phyloP scores from a whole-genome alignment of 768 basidiomycete species.

The Chiua virens region DNA sequence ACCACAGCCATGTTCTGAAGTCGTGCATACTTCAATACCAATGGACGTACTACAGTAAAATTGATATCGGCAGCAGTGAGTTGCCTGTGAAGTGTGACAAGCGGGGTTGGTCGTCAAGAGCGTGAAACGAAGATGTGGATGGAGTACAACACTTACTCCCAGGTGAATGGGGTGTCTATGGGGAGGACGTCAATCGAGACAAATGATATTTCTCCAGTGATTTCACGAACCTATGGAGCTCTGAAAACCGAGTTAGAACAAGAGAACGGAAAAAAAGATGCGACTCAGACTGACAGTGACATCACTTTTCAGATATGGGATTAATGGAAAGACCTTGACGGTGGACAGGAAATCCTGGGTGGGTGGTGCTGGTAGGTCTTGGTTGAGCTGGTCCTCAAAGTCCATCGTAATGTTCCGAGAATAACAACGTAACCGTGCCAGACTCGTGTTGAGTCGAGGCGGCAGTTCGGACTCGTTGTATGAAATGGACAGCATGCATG shows the following conservation, averaged over 20 bases:
- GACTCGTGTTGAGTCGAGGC: neutral
- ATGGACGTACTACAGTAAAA: constrained; percentile 73
- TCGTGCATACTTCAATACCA: constrained; percentile 76
- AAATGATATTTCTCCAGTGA: neutral
- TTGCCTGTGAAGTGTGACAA: constrained; percentile 52
- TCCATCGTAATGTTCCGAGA: constrained; percentile 29
- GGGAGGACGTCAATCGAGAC: neutral
- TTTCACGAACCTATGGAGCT: constrained; percentile 27
- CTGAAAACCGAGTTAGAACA: constrained; percentile 16
- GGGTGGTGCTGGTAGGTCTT: constrained; percentile 47
- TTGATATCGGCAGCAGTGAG: constrained; percentile 82
- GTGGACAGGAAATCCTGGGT: constrained; percentile 57
- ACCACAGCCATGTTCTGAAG: constrained; percentile 73
- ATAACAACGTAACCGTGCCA: neutral
- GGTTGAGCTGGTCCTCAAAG: constrained; percentile 27
- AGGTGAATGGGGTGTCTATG: constrained; percentile 69
- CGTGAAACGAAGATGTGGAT: neutral
- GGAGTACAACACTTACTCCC: constrained; percentile 59
- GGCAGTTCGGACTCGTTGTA: neutral
- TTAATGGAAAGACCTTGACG: constrained; percentile 79
- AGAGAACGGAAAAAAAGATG: constrained; percentile 11
- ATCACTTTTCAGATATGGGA: constrained; percentile 69
- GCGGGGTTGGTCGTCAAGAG: constrained; percentile 1
- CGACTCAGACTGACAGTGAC: constrained; percentile 61
- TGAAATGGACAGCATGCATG: neutral